Percentiles rank a stretch among this genome's conserved stretches.
phyloP scores from a whole-genome alignment of 257 asterid genomes.

The Gentiana straminea region DNA sequence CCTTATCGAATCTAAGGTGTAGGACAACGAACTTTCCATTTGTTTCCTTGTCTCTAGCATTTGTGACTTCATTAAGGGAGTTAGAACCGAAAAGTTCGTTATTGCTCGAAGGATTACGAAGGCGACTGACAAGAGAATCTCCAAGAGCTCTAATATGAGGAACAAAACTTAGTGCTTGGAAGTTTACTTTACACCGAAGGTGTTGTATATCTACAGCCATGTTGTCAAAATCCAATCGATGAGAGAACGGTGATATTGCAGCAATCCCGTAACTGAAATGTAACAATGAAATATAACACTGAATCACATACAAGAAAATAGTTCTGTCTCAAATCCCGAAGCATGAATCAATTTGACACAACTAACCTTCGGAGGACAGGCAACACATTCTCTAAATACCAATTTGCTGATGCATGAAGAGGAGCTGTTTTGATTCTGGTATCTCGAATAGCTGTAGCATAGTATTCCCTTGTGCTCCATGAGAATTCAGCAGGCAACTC shows the following conservation, averaged over 20 bases:
- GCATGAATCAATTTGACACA: no score
- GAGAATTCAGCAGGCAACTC: slow-evolving; percentile 28
- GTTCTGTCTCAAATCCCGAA: no score
- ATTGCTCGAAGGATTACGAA: slow-evolving; percentile 17
- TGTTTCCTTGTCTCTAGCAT: slow-evolving; percentile 11
- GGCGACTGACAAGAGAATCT: slow-evolving; percentile 24
- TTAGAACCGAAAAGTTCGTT: slow-evolving; percentile 8
- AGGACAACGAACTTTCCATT: slow-evolving; percentile 36
- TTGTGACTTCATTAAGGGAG: slow-evolving; percentile 1
- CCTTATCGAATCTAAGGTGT: slow-evolving; percentile 45
- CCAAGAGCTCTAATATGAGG: slow-evolving; percentile 31
- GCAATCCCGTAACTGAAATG: slow-evolving; percentile 32
- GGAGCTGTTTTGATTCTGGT: slow-evolving; percentile 40
- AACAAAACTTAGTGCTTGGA: slow-evolving; percentile 30
- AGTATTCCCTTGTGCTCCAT: slow-evolving; percentile 40
- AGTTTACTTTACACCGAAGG: slow-evolving; percentile 37
- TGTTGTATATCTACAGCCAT: slow-evolving; percentile 32
- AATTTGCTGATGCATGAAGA: slow-evolving; percentile 33
- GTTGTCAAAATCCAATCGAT: slow-evolving; percentile 35
- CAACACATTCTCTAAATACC: slow-evolving; percentile 39
- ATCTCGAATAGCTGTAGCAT: slow-evolving; percentile 38
- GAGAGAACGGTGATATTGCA: slow-evolving; percentile 43
- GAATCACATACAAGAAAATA: no score
- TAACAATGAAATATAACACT: no score
- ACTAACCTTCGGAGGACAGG: slow-evolving; percentile 33